These are phyloP conservation scores for Hortiboletus rubellus DNA, from an alignment of 1,284 basidiomycete genomes.

Conservation along the genomic window DNA sequence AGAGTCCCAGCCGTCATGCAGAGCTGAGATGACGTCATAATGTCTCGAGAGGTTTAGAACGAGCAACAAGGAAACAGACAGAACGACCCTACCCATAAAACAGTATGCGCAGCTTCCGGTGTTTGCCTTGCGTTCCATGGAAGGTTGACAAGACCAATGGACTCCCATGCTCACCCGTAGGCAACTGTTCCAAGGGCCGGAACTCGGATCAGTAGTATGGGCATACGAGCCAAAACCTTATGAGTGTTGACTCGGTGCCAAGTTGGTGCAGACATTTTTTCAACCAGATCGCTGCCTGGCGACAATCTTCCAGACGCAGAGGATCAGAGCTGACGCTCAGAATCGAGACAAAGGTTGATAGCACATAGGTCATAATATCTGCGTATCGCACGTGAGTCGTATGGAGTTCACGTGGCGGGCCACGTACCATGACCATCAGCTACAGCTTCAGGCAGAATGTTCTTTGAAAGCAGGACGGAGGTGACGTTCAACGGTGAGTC, in stretches of 20 bases:
- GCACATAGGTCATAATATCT: constrained; percentile 70
- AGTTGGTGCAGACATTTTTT: constrained; percentile 85
- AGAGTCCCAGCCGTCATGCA: constrained; percentile 74
- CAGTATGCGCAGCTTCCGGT: constrained; percentile 68
- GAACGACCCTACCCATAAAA: constrained; percentile 72
- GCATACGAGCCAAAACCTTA: constrained; percentile 36
- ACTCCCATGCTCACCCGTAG: constrained; percentile 65
- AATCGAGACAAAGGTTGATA: constrained; percentile 86
- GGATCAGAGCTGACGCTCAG: constrained; percentile 79
- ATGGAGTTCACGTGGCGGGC: background rate
- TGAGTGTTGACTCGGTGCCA: constrained; percentile 77
- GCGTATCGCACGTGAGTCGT: constrained; percentile 11
- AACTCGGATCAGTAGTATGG: background rate
- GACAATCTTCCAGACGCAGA: constrained; percentile 80
- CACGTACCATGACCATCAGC: constrained; percentile 25
- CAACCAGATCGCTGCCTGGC: constrained; percentile 89
- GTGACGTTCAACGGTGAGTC: constrained; percentile 36
- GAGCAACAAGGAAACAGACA: background rate
- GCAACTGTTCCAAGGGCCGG: constrained; percentile 45
- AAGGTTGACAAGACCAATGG: constrained; percentile 89
- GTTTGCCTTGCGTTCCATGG: constrained; percentile 57
- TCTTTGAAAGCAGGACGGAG: constrained; percentile 8
- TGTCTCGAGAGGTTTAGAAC: constrained; percentile 52
- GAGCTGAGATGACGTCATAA: constrained; percentile 90
- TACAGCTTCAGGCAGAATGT: constrained; percentile 14